Conservation (phyloP, 108 stramenopile genomes). For the Cylindrotheca closterium region DNA sequence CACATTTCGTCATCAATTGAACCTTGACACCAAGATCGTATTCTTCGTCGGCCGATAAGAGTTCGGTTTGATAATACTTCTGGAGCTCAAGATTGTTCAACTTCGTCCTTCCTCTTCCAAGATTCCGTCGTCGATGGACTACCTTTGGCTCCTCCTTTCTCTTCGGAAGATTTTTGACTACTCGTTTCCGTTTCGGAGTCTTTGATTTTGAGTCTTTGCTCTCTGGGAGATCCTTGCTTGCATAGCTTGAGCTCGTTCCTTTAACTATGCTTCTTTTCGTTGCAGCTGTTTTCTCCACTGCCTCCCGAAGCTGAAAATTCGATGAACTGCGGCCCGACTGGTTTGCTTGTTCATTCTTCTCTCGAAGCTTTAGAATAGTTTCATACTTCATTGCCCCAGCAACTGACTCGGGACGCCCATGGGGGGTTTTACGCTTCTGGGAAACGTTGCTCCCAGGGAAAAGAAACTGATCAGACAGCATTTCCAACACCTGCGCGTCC, state of each 20-base stretch:
- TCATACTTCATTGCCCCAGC: conserved; percentile 56
- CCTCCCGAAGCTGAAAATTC: neutral
- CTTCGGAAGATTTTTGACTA: conserved; percentile 37
- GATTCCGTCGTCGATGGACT: too few relatives aligned
- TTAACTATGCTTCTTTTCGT: neutral
- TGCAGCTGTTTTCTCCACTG: neutral
- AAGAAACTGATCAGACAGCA: conserved; percentile 25
- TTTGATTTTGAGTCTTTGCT: neutral
- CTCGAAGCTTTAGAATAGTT: conserved; percentile 30
- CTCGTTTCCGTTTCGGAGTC: conserved; percentile 18
- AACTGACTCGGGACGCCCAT: conserved; percentile 47
- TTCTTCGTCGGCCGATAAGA: conserved; percentile 72
- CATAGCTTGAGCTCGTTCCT: neutral
- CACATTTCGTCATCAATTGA: conserved; percentile 75
- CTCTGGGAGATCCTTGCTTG: neutral
- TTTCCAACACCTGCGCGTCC: conserved; percentile 26
- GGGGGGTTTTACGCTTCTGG: conserved; percentile 14
- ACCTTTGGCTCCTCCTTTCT: conserved; percentile 4
- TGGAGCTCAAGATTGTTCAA: conserved; percentile 50
- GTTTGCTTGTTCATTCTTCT: neutral
- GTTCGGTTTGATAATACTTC: conserved; percentile 71
- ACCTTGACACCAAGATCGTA: conserved; percentile 72
- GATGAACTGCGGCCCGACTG: neutral
- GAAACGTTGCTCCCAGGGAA: conserved; percentile 1
- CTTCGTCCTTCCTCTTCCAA: neutral